Percentiles rank a stretch among this genome's conserved stretches.
Evolutionary conservation across 2,329 filamentous ascomycete genomes (phyloP).

Genomic region (Lachnellula cervina): DNA sequence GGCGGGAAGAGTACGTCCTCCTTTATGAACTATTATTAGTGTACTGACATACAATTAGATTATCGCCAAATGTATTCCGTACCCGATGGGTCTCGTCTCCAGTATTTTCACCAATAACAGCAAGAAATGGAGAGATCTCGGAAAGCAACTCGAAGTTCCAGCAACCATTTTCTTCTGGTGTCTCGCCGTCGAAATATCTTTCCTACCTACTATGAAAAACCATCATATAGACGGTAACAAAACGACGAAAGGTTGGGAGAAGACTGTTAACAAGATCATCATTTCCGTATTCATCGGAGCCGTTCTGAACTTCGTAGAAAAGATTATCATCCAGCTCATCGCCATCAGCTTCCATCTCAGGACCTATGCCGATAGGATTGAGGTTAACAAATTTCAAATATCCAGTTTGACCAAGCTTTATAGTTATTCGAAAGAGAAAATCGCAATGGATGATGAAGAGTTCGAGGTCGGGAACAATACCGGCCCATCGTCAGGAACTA

Average conservation of each 20-base stretch:
- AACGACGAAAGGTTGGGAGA: slow-evolving; percentile 62
- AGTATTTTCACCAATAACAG: slow-evolving; percentile 75
- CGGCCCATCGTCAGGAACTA: slow-evolving; percentile 41
- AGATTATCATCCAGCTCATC: slow-evolving; percentile 91
- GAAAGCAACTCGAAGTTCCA: slow-evolving; percentile 77
- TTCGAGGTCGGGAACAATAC: slow-evolving; percentile 44
- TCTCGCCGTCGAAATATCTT: slow-evolving; percentile 80
- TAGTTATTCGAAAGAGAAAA: slow-evolving; percentile 57
- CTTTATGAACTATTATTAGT: neutral
- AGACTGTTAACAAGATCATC: slow-evolving; percentile 77
- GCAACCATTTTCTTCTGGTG: slow-evolving; percentile 89
- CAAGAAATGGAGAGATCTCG: slow-evolving; percentile 92
- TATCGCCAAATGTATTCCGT: slow-evolving; percentile 60
- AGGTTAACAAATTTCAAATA: slow-evolving; percentile 88
- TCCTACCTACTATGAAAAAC: slow-evolving; percentile 71
- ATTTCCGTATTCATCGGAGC: slow-evolving; percentile 77
- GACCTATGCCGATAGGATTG: slow-evolving; percentile 86
- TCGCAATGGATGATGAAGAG: slow-evolving; percentile 69
- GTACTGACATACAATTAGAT: slow-evolving; percentile 37
- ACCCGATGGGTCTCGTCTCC: slow-evolving; percentile 56
- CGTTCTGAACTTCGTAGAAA: slow-evolving; percentile 79
- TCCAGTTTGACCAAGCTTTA: slow-evolving; percentile 61
- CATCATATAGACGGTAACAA: slow-evolving; percentile 48
- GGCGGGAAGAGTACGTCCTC: slow-evolving; percentile 55
- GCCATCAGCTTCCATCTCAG: slow-evolving; percentile 88